Evolutionary conservation across 208 protist species (phyloP), one percentile per base, ranked within the genome.

Genomic region (Tetramitus jugosus): DNA sequence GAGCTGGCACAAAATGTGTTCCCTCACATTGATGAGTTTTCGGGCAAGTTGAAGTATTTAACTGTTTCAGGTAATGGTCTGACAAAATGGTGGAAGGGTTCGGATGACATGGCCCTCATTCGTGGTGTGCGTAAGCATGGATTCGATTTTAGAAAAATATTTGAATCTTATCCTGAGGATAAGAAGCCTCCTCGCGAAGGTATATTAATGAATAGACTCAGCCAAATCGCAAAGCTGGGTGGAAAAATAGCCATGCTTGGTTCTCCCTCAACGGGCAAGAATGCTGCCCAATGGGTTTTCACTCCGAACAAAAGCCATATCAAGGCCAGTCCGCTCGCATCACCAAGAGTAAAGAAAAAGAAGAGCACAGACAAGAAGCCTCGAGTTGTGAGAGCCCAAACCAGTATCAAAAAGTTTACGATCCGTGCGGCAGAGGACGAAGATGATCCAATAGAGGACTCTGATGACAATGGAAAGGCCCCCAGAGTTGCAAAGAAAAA

Each of bases 251-350:
- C 7, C 37, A 23, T 39, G 23, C 10, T 56, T 1, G 67, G 67
- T 26, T 49, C 39, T 37, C 65, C 65, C 7, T 33, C 65, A 4
- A 71, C 43, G 33, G 6, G 20, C 3, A 42, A 71, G 29, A 3
- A 2, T 2, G n/a, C 3, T 56, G 14, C 49, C 20, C 10, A 56
- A 1, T 71, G 65, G 65, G 35, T 37, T n/a, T 71, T 71, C 26
- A 71, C 65, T 49, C 65, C 65, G 49, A 71, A 71, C 39, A 71
- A 71, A n/a, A 42, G 2, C 20, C 65, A 71, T 33, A 40, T 71
- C 3, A 17, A 49, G 2, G 35, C 31, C 26, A 37, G 20, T 6
- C 35, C 65, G 7, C 65, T 40, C 20, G 49, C 49, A 10, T 26
- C 10, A 14, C 10, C 35, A 3, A 20, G 8, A 4, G 40, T 35